Conservation (phyloP, 306 rosid genomes). For the Cotoneaster glaucophyllus region DNA sequence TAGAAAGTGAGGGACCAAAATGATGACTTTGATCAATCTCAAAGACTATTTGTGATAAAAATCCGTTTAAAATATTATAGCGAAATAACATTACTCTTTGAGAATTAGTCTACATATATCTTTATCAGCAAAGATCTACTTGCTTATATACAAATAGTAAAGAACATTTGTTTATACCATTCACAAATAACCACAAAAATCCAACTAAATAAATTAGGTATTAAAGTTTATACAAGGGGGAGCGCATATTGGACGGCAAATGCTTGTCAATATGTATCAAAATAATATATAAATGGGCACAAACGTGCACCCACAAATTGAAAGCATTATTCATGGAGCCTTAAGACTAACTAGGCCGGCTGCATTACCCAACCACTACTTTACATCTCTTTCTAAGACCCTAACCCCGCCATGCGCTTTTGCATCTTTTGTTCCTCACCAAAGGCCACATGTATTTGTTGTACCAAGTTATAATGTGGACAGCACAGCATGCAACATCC, state of each 20-base stretch:
- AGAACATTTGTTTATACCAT: neutral
- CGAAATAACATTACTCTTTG: neutral
- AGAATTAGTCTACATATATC: neutral
- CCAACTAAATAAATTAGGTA: neutral
- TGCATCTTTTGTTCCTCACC: neutral
- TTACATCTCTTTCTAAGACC: neutral
- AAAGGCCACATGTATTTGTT: neutral
- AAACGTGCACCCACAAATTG: neutral
- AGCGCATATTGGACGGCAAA: neutral
- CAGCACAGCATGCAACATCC: neutral
- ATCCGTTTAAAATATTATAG: neutral
- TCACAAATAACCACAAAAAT: neutral
- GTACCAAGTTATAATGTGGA: neutral
- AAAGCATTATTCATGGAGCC: neutral
- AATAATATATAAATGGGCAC: neutral
- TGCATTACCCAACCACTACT: neutral
- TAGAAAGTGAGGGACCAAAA: too few relatives aligned
- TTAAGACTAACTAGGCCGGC: neutral
- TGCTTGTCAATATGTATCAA: neutral
- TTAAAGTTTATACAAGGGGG: neutral
- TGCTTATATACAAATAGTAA: neutral
- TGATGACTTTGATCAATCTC: too few relatives aligned
- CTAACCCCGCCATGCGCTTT: neutral
- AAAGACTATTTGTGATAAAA: too few relatives aligned
- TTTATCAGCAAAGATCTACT: neutral